A percentile compares a stretch with the other conserved stretches of the same genome.
Evolutionary conservation across 1,139 yeast species (phyloP).

Genomic region (Diutina ranongensis): DNA sequence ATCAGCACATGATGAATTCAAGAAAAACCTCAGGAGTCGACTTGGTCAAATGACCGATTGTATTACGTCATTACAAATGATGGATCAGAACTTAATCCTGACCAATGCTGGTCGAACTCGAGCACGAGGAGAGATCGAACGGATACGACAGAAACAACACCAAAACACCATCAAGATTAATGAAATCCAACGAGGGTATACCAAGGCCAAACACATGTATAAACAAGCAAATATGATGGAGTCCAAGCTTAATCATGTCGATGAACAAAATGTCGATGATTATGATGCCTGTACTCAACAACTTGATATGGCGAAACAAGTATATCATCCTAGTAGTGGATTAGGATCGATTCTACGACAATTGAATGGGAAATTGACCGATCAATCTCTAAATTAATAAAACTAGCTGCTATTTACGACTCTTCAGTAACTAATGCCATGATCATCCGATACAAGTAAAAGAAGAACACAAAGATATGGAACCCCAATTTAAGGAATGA

Average conservation of each 20-base stretch:
- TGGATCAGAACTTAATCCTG: not conserved
- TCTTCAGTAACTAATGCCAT: constrained; percentile 80
- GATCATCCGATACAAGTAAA: constrained; percentile 92
- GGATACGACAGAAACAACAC: not conserved
- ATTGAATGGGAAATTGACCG: not conserved
- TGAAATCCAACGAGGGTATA: not conserved
- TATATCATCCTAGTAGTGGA: not conserved
- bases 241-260: too few relatives aligned
- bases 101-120: not conserved
- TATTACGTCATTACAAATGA: not conserved
- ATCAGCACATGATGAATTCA: not conserved
- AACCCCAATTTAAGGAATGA: constrained; percentile 83
- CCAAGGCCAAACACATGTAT: not conserved
- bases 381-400: not conserved
- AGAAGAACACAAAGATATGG: constrained; percentile 88
- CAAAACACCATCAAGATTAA: not conserved
- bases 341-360: not conserved
- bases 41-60: not conserved
- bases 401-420: not conserved
- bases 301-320: not conserved
- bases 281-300: not conserved
- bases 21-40: not conserved
- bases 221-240: not conserved
- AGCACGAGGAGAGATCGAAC: too few relatives aligned
- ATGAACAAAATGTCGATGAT: too few relatives aligned